Percentiles rank a stretch among this genome's conserved stretches.
phyloP scores from a whole-genome alignment of 1,284 basidiomycete species.

The Pseudozyma sp. region DNA sequence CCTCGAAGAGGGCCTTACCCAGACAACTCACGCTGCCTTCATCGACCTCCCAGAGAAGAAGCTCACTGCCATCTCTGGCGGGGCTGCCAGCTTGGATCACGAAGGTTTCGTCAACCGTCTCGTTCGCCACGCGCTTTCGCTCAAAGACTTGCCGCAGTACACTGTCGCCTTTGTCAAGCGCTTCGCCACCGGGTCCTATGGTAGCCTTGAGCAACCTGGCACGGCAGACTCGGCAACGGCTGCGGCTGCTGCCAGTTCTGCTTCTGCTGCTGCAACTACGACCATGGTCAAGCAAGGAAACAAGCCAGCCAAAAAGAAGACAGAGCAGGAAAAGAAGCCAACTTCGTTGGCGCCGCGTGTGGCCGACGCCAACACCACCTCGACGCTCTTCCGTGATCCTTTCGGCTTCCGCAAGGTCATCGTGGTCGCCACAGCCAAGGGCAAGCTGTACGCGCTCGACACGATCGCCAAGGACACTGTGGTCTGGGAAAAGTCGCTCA shows the following conservation, averaged over 20 bases:
- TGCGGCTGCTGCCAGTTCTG: conserved; percentile 8
- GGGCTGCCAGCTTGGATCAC: conserved; percentile 57
- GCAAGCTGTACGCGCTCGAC: conserved; percentile 86
- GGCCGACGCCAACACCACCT: conserved; percentile 43
- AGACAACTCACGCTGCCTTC: conserved; percentile 74
- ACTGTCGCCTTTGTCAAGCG: conserved; percentile 77
- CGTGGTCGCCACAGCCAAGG: conserved; percentile 78
- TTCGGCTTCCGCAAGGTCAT: conserved; percentile 91
- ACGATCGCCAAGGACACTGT: conserved; percentile 73
- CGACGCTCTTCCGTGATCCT: conserved; percentile 72
- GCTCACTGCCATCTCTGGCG: conserved; percentile 59
- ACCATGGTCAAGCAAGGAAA: conserved; percentile 49
- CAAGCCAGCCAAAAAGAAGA: conserved; percentile 31
- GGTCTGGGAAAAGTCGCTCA: conserved; percentile 65
- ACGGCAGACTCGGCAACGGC: conserved; percentile 48
- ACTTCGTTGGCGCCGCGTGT: conserved; percentile 48
- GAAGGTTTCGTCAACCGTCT: conserved; percentile 74
- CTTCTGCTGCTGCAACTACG: conserved; percentile 18
- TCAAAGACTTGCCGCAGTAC: conserved; percentile 80
- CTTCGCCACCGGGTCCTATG: conserved; percentile 80
- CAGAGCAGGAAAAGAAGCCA: conserved; percentile 35
- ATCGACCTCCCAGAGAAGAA: conserved; percentile 82
- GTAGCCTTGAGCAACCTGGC: conserved; percentile 67
- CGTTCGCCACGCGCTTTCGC: conserved; percentile 56
- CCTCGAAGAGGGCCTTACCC: conserved; percentile 83